Evolutionary conservation across 1,284 basidiomycete species (phyloP).

Genomic region (Chalciporus sp.): DNA sequence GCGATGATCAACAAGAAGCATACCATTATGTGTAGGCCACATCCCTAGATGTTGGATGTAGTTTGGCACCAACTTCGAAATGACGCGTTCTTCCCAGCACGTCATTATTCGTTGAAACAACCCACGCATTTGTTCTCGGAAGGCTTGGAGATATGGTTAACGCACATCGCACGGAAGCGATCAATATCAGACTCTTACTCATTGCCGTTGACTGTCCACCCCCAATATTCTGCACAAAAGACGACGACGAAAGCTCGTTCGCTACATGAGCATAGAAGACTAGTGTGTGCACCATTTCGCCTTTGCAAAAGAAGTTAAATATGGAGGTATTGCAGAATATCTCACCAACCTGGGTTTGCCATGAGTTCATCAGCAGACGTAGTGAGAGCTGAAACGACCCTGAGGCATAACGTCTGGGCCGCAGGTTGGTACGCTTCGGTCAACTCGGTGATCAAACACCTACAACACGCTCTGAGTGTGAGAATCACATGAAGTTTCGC

Average conservation of each 20-base stretch:
- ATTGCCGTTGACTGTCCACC: slow-evolving; percentile 39
- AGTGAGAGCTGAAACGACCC: slow-evolving; percentile 43
- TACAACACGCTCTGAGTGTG: slow-evolving; percentile 31
- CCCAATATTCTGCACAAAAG: slow-evolving; percentile 47
- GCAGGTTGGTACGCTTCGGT: slow-evolving; percentile 47
- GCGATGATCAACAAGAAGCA: slow-evolving; percentile 3
- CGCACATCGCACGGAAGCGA: slow-evolving; percentile 7
- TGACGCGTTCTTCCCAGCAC: slow-evolving; percentile 49
- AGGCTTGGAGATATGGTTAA: slow-evolving; percentile 38
- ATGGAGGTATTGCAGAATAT: not conserved
- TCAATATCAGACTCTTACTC: slow-evolving; percentile 37
- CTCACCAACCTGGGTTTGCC: slow-evolving; percentile 37
- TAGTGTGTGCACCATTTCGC: slow-evolving; percentile 30
- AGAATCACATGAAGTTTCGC: not conserved
- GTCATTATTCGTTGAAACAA: slow-evolving; percentile 48
- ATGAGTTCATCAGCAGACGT: slow-evolving; percentile 34
- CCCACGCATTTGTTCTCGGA: slow-evolving; percentile 39
- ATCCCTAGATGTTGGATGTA: slow-evolving; percentile 19
- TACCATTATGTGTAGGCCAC: slow-evolving; percentile 13
- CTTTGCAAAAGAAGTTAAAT: slow-evolving; percentile 20
- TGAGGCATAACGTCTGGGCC: slow-evolving; percentile 47
- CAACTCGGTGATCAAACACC: slow-evolving; percentile 43
- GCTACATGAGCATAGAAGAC: slow-evolving; percentile 46
- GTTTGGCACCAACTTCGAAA: slow-evolving; percentile 38
- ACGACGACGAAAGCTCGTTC: slow-evolving; percentile 44